phyloP scores from a whole-genome alignment of 2,329 filamentous ascomycete genomes.

The Fusarium acutatum region DNA sequence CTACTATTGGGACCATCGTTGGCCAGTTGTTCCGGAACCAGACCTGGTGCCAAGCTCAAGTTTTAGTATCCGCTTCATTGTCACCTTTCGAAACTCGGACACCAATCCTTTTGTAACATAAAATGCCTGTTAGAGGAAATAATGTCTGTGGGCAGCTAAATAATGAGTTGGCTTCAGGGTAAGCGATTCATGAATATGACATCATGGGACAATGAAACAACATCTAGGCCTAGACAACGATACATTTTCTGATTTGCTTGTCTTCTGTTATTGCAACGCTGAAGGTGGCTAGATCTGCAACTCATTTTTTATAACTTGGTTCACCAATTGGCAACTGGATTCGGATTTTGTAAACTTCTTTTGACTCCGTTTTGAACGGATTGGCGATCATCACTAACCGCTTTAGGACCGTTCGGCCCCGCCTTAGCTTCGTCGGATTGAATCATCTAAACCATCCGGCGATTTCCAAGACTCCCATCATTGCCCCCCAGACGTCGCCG shows the following conservation, averaged over 20 bases:
- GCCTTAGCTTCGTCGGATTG: conserved; percentile 1
- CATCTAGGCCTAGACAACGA: background rate
- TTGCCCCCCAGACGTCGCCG: background rate
- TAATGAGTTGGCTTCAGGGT: background rate
- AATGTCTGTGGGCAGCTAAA: background rate
- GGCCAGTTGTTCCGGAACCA: rapidly evolving
- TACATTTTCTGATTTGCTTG: too few relatives aligned
- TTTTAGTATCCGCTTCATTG: background rate
- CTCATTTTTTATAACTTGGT: background rate
- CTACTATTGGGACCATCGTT: rapidly evolving
- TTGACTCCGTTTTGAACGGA: background rate
- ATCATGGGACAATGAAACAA: background rate
- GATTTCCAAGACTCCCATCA: background rate
- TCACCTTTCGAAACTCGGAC: background rate
- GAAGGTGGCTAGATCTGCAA: too few relatives aligned
- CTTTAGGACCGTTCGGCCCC: background rate
- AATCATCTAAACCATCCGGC: background rate
- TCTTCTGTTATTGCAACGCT: too few relatives aligned
- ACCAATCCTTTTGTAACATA: background rate
- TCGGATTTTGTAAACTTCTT: background rate
- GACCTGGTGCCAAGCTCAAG: background rate
- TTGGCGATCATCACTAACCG: background rate
- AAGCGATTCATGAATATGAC: background rate
- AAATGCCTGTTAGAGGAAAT: rapidly evolving
- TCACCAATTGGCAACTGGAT: background rate